Conservation (phyloP, 2,329 filamentous ascomycete genomes). For the Paramyrothecium roridum region DNA sequence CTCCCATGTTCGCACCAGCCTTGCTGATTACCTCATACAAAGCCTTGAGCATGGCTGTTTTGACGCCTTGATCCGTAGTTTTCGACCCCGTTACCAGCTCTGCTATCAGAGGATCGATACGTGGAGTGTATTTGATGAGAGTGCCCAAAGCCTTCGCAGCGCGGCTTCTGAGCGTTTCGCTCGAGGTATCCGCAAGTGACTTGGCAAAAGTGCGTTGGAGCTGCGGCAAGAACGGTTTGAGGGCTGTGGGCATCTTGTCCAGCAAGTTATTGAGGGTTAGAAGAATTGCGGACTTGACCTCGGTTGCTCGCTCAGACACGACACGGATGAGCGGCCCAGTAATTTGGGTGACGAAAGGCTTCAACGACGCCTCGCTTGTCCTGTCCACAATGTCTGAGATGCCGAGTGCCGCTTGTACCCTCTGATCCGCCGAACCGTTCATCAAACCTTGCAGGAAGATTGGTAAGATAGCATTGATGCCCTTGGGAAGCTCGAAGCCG, state of each 20-base stretch:
- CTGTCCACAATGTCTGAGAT: constrained; percentile 96
- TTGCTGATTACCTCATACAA: constrained; percentile 96
- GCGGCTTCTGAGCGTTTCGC: constrained; percentile 79
- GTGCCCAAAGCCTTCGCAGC: constrained; percentile 94
- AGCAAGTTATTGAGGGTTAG: constrained; percentile 91
- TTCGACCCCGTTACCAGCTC: constrained; percentile 96
- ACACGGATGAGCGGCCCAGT: constrained; percentile 97
- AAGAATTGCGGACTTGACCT: constrained; percentile 93
- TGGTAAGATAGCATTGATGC: constrained; percentile 91
- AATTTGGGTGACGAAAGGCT: constrained; percentile 95
- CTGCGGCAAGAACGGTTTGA: constrained; percentile 96
- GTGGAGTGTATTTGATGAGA: constrained; percentile 89
- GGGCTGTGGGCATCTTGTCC: constrained; percentile 91
- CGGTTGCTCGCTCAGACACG: constrained; percentile 91
- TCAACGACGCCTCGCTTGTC: constrained; percentile 81
- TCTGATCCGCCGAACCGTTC: constrained; percentile 91
- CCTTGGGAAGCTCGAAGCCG: constrained; percentile 91
- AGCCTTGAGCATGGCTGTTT: constrained; percentile 94
- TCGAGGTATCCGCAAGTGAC: constrained; percentile 88
- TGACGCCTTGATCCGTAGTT: constrained; percentile 79
- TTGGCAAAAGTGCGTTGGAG: constrained; percentile 96
- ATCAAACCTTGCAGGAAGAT: constrained; percentile 98
- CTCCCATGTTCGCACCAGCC: constrained; percentile 91
- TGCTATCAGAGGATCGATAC: constrained; percentile 88
- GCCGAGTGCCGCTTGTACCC: constrained; percentile 85